Evolutionary conservation across 345 rosid genomes (phyloP).

Genomic region (Firmiana major): DNA sequence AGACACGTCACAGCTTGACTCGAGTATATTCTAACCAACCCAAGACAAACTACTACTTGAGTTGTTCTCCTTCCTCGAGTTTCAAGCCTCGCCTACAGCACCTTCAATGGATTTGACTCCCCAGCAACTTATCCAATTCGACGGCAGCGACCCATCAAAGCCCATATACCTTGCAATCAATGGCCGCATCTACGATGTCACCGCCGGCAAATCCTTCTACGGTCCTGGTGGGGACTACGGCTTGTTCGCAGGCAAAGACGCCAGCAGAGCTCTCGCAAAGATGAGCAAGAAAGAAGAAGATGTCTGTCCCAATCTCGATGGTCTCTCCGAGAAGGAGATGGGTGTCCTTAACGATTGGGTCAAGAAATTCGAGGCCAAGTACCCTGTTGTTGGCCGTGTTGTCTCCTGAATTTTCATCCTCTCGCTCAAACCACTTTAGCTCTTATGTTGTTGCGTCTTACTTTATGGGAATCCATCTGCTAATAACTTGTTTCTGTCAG

Average conservation of each 20-base stretch:
- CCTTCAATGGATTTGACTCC: constrained; percentile 67
- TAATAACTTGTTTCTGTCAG: not conserved
- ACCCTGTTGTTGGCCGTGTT: constrained; percentile 76
- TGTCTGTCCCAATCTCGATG: constrained; percentile 53
- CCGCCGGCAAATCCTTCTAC: constrained; percentile 73
- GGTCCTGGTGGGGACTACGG: constrained; percentile 68
- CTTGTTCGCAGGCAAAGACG: constrained; percentile 80
- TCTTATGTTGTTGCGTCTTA: not conserved
- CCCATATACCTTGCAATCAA: constrained; percentile 86
- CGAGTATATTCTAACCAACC: not conserved
- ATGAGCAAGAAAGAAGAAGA: constrained; percentile 94
- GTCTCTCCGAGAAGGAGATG: constrained; percentile 74
- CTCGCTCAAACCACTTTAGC: not conserved
- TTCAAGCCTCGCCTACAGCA: not conserved
- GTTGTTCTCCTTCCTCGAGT: not conserved
- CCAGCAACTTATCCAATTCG: constrained; percentile 56
- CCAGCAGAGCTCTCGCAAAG: constrained; percentile 84
- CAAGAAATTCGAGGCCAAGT: constrained; percentile 84
- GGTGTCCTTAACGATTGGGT: constrained; percentile 76
- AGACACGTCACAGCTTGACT: not conserved
- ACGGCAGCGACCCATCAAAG: constrained; percentile 67
- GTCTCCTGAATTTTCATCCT: constrained; percentile 21
- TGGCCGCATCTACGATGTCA: constrained; percentile 72
- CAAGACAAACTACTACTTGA: not conserved
- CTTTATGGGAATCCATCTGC: not conserved